These are phyloP conservation scores for Dujonia santamariae DNA, from an alignment of 1,139 yeast genomes.

Conservation along the genomic window DNA sequence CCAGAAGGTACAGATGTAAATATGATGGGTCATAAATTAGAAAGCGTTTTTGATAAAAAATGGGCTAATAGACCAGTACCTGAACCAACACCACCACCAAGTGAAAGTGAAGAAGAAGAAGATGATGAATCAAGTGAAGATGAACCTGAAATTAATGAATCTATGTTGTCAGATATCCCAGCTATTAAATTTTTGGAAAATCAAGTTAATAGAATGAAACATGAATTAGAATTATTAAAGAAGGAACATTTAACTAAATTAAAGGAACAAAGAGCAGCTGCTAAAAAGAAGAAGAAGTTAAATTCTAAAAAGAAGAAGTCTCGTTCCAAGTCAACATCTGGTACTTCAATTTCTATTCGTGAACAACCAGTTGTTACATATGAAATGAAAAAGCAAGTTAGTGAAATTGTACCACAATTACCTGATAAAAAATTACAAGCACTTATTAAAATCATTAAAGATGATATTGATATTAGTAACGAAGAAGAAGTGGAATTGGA, in stretches of 20 bases:
- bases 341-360: constrained; percentile 9
- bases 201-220: constrained; percentile 81
- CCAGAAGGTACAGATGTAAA: constrained; percentile 96
- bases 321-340: constrained; percentile 4
- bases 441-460: constrained; percentile 82
- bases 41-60: constrained; percentile 77
- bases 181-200: constrained; percentile 87
- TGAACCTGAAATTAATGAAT: constrained; percentile 70
- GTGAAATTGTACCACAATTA: constrained; percentile 77
- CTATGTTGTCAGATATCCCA: constrained; percentile 69
- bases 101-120: constrained; percentile 31
- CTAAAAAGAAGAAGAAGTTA: constrained; percentile 47
- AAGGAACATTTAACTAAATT: constrained; percentile 62
- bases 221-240: constrained; percentile 78
- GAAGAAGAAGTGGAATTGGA: constrained; percentile 92
- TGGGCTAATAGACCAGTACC: constrained; percentile 91
- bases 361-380: constrained; percentile 61
- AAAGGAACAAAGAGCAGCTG: constrained; percentile 42
- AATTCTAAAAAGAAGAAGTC: constrained; percentile 17
- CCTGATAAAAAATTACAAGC: constrained; percentile 81
- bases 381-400: constrained; percentile 94
- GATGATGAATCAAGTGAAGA: constrained; percentile 49
- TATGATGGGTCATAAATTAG: constrained; percentile 90
- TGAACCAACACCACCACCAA: constrained; percentile 48
- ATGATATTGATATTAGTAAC: constrained; percentile 71